These are phyloP conservation scores for Zygosaccharomyces pseudobailii DNA, from an alignment of 1,139 yeast species.

Conservation along the genomic window DNA sequence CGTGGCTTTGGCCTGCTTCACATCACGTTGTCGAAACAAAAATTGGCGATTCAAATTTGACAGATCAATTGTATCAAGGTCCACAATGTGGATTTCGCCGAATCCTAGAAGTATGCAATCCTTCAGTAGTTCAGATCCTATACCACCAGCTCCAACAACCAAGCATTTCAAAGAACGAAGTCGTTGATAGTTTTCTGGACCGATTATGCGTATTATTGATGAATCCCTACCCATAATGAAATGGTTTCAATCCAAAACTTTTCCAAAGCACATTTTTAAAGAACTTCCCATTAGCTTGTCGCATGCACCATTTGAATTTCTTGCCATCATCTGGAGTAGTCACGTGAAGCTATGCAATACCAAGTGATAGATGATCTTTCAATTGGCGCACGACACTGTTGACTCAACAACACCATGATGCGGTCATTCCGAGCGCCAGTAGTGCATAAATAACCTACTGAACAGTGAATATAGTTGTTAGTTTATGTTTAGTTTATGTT, in stretches of 20 bases:
- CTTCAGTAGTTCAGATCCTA: slow-evolving; percentile 92
- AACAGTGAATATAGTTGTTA: no score
- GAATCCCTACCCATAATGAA: slow-evolving; percentile 15
- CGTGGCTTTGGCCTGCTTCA: slow-evolving; percentile 75
- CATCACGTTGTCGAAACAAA: slow-evolving; percentile 78
- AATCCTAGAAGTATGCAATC: slow-evolving; percentile 78
- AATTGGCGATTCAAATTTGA: slow-evolving; percentile 93
- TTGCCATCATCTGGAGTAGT: no score
- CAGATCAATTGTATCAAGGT: slow-evolving; percentile 88
- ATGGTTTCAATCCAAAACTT: background rate
- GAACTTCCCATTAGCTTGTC: no score
- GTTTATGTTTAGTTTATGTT: no score
- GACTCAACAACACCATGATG: no score
- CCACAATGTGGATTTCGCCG: slow-evolving; percentile 88
- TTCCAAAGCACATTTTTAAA: no score
- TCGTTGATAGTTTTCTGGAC: slow-evolving; percentile 23
- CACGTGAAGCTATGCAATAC: no score
- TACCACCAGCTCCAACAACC: slow-evolving; percentile 98
- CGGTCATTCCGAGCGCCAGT: no score
- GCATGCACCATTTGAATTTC: no score
- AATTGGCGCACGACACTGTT: no score
- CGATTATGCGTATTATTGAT: slow-evolving; percentile 22
- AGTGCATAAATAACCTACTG: no score
- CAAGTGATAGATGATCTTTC: no score
- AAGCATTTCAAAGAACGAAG: slow-evolving; percentile 55